These are phyloP conservation scores for Myxozyma monticola DNA, from an alignment of 805 yeast species.

Conservation along the genomic window DNA sequence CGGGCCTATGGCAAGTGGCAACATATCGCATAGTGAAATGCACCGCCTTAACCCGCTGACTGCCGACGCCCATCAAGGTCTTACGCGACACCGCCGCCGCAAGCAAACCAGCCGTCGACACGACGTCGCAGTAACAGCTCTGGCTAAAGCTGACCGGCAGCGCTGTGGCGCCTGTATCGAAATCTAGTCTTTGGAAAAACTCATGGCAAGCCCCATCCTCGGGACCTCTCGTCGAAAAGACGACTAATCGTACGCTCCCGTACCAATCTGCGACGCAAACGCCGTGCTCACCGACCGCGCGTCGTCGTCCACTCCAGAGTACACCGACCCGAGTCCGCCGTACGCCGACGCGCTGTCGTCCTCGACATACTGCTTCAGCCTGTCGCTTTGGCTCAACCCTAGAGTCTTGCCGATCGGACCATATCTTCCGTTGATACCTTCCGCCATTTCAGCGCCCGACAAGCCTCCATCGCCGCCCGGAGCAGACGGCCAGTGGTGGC, in stretches of 20 bases:
- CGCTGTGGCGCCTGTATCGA: no score
- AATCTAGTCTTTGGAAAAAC: no score
- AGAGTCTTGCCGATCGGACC: constrained; percentile 14
- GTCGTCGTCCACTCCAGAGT: constrained; percentile 30
- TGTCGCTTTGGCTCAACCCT: constrained; percentile 30
- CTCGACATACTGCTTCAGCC: constrained; percentile 30
- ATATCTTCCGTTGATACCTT: constrained; percentile 2
- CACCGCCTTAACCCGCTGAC: no score
- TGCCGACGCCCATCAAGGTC: no score
- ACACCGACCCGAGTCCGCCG: constrained; percentile 22
- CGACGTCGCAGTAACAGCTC: no score
- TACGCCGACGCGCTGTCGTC: constrained; percentile 22
- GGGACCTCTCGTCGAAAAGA: no score
- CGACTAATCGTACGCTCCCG: constrained; percentile 16
- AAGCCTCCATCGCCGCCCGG: constrained; percentile 1
- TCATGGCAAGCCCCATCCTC: no score
- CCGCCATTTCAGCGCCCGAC: neutral
- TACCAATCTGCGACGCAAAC: constrained; percentile 34
- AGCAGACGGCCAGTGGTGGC: constrained; percentile 16
- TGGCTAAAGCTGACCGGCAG: no score
- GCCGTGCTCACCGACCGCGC: constrained; percentile 31
- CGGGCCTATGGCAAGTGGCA: no score
- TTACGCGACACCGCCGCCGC: no score
- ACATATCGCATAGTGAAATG: no score
- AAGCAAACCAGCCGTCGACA: no score